Evolutionary conservation across 1,139 yeast species (phyloP).

Genomic region (Hanseniaspora sp.): DNA sequence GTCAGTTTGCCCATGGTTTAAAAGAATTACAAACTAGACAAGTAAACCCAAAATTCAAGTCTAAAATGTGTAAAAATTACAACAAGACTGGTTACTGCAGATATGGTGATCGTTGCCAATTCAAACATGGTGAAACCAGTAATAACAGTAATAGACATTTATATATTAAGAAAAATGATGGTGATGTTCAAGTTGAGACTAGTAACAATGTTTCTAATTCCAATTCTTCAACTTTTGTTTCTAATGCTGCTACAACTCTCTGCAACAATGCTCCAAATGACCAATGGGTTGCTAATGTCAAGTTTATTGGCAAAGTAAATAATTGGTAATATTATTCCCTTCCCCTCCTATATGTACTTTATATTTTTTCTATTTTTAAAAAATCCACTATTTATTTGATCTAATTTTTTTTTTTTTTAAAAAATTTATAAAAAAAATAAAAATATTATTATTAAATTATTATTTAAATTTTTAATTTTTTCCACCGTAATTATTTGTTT

Average conservation of each 20-base stretch:
- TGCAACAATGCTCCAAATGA: background rate
- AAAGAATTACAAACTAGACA: constrained; percentile 62
- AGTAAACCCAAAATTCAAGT: constrained; percentile 67
- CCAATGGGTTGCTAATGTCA: constrained; percentile 14
- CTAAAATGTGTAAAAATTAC: constrained; percentile 90
- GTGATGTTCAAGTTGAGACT: background rate
- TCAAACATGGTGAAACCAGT: constrained; percentile 49
- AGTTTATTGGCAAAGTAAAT: constrained; percentile 13
- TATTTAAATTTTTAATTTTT: no score
- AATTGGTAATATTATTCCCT: no score
- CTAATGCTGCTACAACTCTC: background rate
- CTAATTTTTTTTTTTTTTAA: no score
- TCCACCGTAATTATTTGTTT: no score
- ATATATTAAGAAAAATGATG: constrained; percentile 2
- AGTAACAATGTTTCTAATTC: no score
- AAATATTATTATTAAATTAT: no score
- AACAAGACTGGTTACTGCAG: constrained; percentile 69
- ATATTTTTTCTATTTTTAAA: no score
- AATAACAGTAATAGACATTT: constrained; percentile 11
- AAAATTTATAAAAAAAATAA: no score
- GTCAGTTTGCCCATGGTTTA: constrained; percentile 90
- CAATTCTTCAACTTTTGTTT: background rate
- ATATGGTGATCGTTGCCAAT: constrained; percentile 85
- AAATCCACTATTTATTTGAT: no score
- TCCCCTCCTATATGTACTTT: no score